Percentiles rank a stretch among this genome's conserved stretches.
phyloP scores from a whole-genome alignment of 2,329 filamentous ascomycete genomes.

The Aspergillus ustus region DNA sequence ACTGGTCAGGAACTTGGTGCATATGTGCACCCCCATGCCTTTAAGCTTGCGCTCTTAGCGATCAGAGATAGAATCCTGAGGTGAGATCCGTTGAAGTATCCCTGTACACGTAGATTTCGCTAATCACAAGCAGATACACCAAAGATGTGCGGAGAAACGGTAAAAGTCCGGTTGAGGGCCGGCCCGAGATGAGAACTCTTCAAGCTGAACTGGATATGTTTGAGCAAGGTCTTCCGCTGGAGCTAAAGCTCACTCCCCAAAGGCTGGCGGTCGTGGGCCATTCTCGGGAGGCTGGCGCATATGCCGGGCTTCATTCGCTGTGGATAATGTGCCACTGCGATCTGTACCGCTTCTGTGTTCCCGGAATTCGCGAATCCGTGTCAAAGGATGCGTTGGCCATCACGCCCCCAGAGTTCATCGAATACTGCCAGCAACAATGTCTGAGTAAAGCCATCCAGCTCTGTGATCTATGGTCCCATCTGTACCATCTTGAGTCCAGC shows the following conservation, averaged over 20 bases:
- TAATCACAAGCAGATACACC: constrained; percentile 1
- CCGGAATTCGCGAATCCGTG: constrained; percentile 6
- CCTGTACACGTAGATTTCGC: background rate
- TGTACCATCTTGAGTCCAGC: constrained; percentile 10
- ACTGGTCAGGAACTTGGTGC: background rate
- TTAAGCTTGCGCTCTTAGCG: background rate
- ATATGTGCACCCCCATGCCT: constrained; percentile 1
- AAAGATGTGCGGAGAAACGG: constrained; percentile 3
- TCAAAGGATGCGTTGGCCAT: constrained; percentile 1
- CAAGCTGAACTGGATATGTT: constrained; percentile 3
- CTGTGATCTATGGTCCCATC: constrained; percentile 4
- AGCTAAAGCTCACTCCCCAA: constrained; percentile 2
- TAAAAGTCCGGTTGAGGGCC: background rate
- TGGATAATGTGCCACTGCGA: constrained; percentile 11
- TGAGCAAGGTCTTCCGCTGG: background rate
- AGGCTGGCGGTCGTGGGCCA: constrained; percentile 1
- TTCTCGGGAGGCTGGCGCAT: background rate
- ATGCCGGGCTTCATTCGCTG: constrained; percentile 4
- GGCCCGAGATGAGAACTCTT: background rate
- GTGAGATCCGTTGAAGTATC: background rate
- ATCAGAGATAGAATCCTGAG: background rate
- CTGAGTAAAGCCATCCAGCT: background rate
- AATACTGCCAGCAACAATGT: constrained; percentile 2
- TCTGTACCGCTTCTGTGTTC: constrained; percentile 9
- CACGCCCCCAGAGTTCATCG: background rate